Conservation (phyloP, 139 green algal species). For the Coelastrella sp. region DNA sequence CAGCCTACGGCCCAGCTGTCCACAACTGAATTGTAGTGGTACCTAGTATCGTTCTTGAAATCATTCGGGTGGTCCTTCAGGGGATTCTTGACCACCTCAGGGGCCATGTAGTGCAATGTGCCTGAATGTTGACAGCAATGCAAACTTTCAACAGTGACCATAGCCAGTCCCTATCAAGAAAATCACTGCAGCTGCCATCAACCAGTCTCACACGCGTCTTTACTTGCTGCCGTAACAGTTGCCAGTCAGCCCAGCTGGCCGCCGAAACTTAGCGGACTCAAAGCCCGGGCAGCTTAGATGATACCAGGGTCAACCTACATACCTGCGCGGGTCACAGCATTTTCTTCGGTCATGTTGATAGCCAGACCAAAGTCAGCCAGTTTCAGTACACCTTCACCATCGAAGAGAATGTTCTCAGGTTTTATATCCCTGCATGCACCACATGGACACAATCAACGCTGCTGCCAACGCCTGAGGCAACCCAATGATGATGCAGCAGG, state of each 20-base stretch:
- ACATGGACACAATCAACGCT: no score
- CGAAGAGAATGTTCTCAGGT: conserved; percentile 53
- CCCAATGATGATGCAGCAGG: not conserved
- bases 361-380: conserved; percentile 72
- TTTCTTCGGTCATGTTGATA: conserved; percentile 65
- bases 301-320: not conserved
- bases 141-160: not conserved
- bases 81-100: conserved; percentile 54
- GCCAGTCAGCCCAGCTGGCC: no score
- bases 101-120: conserved; percentile 56
- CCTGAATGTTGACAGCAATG: conserved; percentile 14
- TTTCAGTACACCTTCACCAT: conserved; percentile 61
- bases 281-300: no score
- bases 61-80: conserved; percentile 55
- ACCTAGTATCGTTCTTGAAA: conserved; percentile 46
- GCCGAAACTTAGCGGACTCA: no score
- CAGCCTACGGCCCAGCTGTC: conserved; percentile 50
- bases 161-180: not conserved
- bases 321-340: conserved; percentile 65
- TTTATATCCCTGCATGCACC: conserved; percentile 47
- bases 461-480: not conserved
- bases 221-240: no score
- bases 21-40: conserved; percentile 46
- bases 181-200: no score
- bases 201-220: no score